Conservation (phyloP, 2,329 filamentous ascomycete genomes). For the Colletotrichum costaricense region DNA sequence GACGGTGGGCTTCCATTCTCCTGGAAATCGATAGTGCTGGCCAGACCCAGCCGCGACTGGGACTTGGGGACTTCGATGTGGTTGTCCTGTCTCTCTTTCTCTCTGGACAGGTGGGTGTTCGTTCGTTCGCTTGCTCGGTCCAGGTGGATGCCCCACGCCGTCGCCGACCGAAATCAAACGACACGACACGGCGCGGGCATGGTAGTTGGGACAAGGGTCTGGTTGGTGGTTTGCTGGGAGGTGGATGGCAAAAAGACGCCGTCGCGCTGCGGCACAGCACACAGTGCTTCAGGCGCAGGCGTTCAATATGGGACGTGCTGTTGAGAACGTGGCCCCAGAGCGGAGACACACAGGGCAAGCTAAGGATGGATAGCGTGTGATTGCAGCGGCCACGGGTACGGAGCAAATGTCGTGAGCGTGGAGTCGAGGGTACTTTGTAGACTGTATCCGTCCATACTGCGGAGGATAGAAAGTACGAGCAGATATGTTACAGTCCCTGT, state of each 20-base stretch:
- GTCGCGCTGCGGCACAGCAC: slow-evolving; percentile 32
- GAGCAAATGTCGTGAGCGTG: slow-evolving; percentile 34
- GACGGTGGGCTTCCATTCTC: slow-evolving; percentile 20
- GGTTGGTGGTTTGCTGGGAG: slow-evolving; percentile 24
- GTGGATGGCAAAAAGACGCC: slow-evolving; percentile 21
- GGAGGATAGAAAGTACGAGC: too few species aligned
- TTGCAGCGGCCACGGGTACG: slow-evolving; percentile 27
- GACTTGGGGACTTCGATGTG: slow-evolving; percentile 5
- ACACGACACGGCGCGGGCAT: slow-evolving; percentile 31
- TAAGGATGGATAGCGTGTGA: slow-evolving; percentile 32
- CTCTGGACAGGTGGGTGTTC: slow-evolving; percentile 18
- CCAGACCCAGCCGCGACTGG: slow-evolving; percentile 27
- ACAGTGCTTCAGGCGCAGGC: slow-evolving; percentile 28
- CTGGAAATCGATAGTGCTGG: slow-evolving; percentile 34
- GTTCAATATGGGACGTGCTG: slow-evolving; percentile 33
- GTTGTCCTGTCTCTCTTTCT: not conserved
- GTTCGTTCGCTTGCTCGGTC: slow-evolving; percentile 30
- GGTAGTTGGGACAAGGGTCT: slow-evolving; percentile 20
- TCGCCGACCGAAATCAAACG: slow-evolving; percentile 34
- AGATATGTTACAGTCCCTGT: slow-evolving; percentile 9
- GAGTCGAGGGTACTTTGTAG: slow-evolving; percentile 7
- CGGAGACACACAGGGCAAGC: slow-evolving; percentile 23
- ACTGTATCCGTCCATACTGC: not conserved
- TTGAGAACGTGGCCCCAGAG: slow-evolving; percentile 35
- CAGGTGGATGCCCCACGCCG: slow-evolving; percentile 25